Conservation (phyloP, 2,329 filamentous ascomycete species). For the Trichoderma sp. region DNA sequence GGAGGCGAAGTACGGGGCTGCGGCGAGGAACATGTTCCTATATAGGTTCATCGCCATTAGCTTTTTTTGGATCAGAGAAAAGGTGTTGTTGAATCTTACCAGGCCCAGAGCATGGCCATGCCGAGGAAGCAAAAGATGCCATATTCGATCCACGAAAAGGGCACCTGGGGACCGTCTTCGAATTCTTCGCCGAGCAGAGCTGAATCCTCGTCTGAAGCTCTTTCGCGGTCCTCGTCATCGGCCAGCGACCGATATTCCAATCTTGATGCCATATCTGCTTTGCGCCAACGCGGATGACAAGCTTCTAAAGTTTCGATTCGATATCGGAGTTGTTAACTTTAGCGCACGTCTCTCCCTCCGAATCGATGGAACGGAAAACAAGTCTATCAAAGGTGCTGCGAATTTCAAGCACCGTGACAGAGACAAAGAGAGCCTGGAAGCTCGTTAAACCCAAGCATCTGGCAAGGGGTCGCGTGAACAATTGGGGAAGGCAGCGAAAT, state of each 20-base stretch:
- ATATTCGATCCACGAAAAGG: constrained; percentile 88
- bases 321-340: background rate
- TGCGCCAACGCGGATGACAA: background rate
- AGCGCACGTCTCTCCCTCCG: background rate
- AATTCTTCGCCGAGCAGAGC: constrained; percentile 26
- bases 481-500: background rate
- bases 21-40: constrained; percentile 98
- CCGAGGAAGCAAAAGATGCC: constrained; percentile 82
- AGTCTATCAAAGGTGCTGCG: background rate
- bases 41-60: background rate
- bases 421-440: background rate
- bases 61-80: background rate
- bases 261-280: constrained; percentile 6
- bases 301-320: background rate
- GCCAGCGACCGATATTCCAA: constrained; percentile 41
- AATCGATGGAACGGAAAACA: background rate
- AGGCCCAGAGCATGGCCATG: constrained; percentile 95
- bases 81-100: constrained; percentile 59
- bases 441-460: constrained; percentile 4
- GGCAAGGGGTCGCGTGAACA: constrained; percentile 15
- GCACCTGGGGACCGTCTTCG: constrained; percentile 46
- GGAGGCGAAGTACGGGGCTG: constrained; percentile 86
- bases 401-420: background rate
- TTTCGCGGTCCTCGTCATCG: constrained; percentile 15
- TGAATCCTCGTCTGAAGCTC: constrained; percentile 17